Evolutionary conservation across 1,139 yeast genomes (phyloP), one percentile per base, ranked within the genome.

Genomic region (Yamadazyma trypodendri): DNA sequence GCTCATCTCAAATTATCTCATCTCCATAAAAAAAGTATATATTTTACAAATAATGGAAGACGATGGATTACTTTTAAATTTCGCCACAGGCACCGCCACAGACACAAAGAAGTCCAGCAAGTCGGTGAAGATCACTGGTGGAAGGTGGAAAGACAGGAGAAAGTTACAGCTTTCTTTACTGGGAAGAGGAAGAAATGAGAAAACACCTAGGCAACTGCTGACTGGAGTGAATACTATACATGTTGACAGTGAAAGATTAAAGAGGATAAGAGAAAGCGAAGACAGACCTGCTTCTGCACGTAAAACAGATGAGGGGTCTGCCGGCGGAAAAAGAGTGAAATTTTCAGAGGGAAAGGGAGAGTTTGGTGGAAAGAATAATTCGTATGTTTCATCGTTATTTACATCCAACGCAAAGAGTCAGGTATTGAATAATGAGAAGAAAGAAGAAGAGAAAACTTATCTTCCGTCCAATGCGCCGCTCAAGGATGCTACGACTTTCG

Each of bases 391-490:
- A 0, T 89, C 97, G 1, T 67, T 90, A 37, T 90, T 90, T 67
- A 84, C 96, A 0, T 79, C 94, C 1, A 85, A 81, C 46, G 72
- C 77, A 23, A 72, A 68, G 36, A 52, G 64, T 6, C 44, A 41
- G 5, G 39, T 42, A 5, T 34, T 39, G 10, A 29, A 44, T 1
- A 46, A 41, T 13, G 46, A 42, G 4, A 17, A 28, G n/a, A 9
- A 14, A 27, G 30, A 52, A 58, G 16, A 34, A 17, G 33, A 36
- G 16, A 29, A 42, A 33, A 54, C 63, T 0, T 57, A 61, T 35
- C 49, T 55, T 6, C 87, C 96, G 1, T 87, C 97, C 0, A 90
- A 92, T 63, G 97, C 97, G 0, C 95, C 95, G 0, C 58, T 84
- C 24, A 69, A 68, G 16, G 94, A 84, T 52, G 72, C 84, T 2